These are phyloP conservation scores for Agaricus subrufescens DNA, from an alignment of 768 basidiomycete species.

Conservation along the genomic window DNA sequence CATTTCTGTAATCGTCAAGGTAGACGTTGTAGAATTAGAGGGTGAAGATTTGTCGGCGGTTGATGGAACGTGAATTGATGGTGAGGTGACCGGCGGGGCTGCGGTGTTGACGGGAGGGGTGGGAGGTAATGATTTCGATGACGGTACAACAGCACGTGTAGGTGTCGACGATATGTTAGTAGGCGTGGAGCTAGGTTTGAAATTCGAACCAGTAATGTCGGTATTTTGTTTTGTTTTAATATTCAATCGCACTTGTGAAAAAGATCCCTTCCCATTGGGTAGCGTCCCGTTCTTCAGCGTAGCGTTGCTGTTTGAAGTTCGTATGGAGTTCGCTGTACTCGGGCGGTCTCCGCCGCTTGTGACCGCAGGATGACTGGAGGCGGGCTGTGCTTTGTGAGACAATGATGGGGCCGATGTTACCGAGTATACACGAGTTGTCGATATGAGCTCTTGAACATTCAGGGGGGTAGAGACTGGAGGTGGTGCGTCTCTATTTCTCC, in stretches of 20 bases:
- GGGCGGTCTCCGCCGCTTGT: background rate
- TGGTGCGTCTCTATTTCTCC: background rate
- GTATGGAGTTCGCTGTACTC: background rate
- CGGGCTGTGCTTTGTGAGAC: conserved; percentile 8
- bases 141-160: background rate
- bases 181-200: background rate
- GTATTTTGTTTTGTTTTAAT: background rate
- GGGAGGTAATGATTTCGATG: background rate
- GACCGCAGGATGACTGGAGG: background rate
- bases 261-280: conserved; percentile 10
- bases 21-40: background rate
- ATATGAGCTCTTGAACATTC: background rate
- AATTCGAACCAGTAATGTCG: background rate
- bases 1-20: background rate
- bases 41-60: background rate
- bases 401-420: background rate
- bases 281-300: conserved; percentile 1
- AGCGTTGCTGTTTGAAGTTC: background rate
- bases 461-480: background rate
- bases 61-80: background rate
- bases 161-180: background rate
- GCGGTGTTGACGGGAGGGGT: background rate
- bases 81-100: background rate
- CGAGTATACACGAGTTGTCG: background rate
- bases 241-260: conserved; percentile 4